Conservation (phyloP, 805 yeast genomes). For the Kluyveromyces lactis region DNA sequence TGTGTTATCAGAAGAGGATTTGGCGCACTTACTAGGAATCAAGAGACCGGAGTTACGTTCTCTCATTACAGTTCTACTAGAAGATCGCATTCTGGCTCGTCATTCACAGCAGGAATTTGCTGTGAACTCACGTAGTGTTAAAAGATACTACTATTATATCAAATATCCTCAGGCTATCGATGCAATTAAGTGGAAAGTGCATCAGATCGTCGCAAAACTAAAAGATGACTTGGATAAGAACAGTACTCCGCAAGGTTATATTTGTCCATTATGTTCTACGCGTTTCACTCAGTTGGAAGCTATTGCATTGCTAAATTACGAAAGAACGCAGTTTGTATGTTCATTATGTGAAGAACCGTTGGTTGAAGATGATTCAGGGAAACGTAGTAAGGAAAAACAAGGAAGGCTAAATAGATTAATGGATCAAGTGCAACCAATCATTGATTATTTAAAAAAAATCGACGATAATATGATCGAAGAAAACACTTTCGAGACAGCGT, state of each 20-base stretch:
- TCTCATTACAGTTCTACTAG: constrained; percentile 69
- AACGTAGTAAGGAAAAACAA: constrained; percentile 74
- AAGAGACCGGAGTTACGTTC: constrained; percentile 82
- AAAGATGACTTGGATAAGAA: constrained; percentile 79
- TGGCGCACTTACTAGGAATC: constrained; percentile 70
- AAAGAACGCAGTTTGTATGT: constrained; percentile 72
- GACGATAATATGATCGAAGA: constrained; percentile 77
- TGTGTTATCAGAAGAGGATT: constrained; percentile 87
- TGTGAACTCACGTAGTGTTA: constrained; percentile 54
- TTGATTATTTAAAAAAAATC: constrained; percentile 71
- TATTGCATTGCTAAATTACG: constrained; percentile 70
- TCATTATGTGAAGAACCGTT: constrained; percentile 71
- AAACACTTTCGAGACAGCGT: constrained; percentile 79
- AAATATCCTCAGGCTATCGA: constrained; percentile 92
- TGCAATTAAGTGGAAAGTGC: constrained; percentile 93
- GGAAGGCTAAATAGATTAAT: constrained; percentile 73
- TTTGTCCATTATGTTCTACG: constrained; percentile 78
- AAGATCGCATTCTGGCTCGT: constrained; percentile 68
- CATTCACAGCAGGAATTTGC: constrained; percentile 68
- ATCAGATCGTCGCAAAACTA: constrained; percentile 67
- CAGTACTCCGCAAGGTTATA: constrained; percentile 88
- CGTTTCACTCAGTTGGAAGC: constrained; percentile 85
- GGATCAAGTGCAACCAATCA: constrained; percentile 84
- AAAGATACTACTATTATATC: constrained; percentile 76
- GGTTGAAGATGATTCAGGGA: constrained; percentile 81